These are phyloP conservation scores for Alternaria consortialis DNA, from an alignment of 2,329 filamentous ascomycete genomes.

Conservation along the genomic window DNA sequence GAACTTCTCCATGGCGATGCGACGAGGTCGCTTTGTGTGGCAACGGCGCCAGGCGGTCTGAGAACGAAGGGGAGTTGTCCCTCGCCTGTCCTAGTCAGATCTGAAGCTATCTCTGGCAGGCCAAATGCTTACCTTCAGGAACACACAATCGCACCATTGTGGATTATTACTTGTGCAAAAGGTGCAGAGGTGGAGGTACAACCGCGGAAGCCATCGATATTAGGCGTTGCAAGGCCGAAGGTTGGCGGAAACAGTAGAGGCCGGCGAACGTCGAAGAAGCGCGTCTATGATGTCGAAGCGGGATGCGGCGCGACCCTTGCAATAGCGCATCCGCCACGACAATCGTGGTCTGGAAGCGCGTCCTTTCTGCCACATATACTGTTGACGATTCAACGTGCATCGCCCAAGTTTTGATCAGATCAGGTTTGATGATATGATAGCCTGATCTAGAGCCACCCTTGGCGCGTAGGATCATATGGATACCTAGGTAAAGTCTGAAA, in stretches of 20 bases:
- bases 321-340: constrained; percentile 11
- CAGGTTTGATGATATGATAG: too few species aligned
- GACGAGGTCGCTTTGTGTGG: constrained; percentile 17
- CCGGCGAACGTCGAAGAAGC: not conserved
- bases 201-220: constrained; percentile 3
- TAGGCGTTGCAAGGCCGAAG: not conserved
- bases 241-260: not conserved
- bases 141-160: constrained; percentile 37
- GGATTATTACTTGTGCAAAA: not conserved
- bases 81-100: constrained; percentile 29
- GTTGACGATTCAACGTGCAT: not conserved
- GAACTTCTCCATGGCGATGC: constrained; percentile 14
- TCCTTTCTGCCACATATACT: not conserved
- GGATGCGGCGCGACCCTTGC: constrained; percentile 15
- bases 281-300: constrained; percentile 19
- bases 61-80: constrained; percentile 27
- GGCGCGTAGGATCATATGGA: not conserved
- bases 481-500: too few species aligned
- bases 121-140: constrained; percentile 26
- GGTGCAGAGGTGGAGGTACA: not conserved
- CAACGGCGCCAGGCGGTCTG: constrained; percentile 11
- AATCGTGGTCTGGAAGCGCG: not conserved
- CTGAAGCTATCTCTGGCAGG: not conserved
- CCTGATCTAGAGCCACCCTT: not conserved
- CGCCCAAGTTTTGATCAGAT: too few species aligned